Evolutionary conservation across 495 filamentous ascomycete genomes (phyloP).

Genomic region (Penicillium tannophilum): DNA sequence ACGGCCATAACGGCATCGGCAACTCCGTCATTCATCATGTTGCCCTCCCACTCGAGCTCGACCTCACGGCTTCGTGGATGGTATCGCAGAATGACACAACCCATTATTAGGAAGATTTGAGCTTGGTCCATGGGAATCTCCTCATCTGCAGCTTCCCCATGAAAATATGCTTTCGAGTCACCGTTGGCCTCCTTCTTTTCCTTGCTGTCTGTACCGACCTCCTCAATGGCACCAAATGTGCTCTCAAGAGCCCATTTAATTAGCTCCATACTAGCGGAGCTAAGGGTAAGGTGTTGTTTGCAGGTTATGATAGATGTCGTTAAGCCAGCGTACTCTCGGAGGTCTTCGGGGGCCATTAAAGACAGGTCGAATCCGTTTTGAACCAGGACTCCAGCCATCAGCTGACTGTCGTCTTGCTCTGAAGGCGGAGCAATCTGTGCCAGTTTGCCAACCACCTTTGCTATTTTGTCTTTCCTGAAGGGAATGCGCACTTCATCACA

Average conservation of each 20-base stretch:
- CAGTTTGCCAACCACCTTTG: conserved; percentile 93
- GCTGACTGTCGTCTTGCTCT: conserved; percentile 47
- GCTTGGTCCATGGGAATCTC: conserved; percentile 47
- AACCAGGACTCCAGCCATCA: conserved; percentile 88
- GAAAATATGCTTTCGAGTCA: conserved; percentile 38
- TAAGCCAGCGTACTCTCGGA: conserved; percentile 92
- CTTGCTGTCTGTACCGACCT: conserved; percentile 49
- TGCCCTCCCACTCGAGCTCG: conserved; percentile 95
- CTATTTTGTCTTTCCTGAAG: conserved; percentile 93
- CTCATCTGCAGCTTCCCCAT: conserved; percentile 52
- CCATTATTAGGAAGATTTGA: conserved; percentile 81
- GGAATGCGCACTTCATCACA: conserved; percentile 95
- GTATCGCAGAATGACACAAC: conserved; percentile 77
- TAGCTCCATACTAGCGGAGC: conserved; percentile 84
- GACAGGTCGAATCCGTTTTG: conserved; percentile 97
- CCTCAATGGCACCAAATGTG: conserved; percentile 86
- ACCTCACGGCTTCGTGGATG: conserved; percentile 68
- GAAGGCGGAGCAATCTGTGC: conserved; percentile 73
- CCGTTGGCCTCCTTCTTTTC: conserved; percentile 31
- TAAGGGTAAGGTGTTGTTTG: conserved; percentile 82
- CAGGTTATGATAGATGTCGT: conserved; percentile 92
- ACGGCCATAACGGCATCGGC: conserved; percentile 94
- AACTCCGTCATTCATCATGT: conserved; percentile 95
- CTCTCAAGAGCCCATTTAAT: conserved; percentile 93
- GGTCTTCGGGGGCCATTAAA: conserved; percentile 93